phyloP scores from a whole-genome alignment of 2,329 filamentous ascomycete genomes.

The Leptographium radiaticola region DNA sequence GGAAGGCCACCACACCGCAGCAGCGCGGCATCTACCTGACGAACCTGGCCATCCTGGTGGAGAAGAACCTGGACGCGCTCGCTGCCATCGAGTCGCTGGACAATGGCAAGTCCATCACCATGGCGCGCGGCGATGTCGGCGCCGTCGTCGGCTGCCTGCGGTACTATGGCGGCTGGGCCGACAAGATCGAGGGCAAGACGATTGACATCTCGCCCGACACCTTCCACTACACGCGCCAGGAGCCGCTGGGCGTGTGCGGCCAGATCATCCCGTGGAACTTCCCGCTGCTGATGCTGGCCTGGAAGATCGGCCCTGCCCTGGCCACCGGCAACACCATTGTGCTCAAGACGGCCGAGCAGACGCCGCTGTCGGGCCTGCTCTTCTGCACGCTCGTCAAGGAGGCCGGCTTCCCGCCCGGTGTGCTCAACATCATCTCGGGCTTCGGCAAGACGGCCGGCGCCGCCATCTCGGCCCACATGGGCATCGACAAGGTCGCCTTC shows the following conservation, averaged over 20 bases:
- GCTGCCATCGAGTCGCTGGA: constrained; percentile 77
- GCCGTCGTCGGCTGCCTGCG: constrained; percentile 58
- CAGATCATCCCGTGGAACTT: constrained; percentile 91
- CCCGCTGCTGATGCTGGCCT: constrained; percentile 65
- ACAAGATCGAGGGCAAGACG: constrained; percentile 84
- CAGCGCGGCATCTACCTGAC: constrained; percentile 55
- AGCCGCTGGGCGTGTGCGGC: constrained; percentile 71
- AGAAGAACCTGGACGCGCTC: constrained; percentile 65
- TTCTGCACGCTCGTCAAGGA: constrained; percentile 55
- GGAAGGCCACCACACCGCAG: constrained; percentile 56
- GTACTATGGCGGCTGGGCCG: constrained; percentile 84
- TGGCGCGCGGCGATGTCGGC: constrained; percentile 63
- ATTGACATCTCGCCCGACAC: constrained; percentile 66
- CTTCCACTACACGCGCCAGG: constrained; percentile 71
- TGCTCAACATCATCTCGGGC: constrained; percentile 66
- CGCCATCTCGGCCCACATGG: constrained; percentile 63
- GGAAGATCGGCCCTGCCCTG: constrained; percentile 70
- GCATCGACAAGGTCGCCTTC: constrained; percentile 73
- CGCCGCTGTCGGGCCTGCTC: constrained; percentile 55
- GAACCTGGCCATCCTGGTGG: constrained; percentile 68
- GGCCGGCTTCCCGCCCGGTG: constrained; percentile 66
- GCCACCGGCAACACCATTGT: constrained; percentile 61
- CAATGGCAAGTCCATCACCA: constrained; percentile 69
- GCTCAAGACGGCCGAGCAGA: constrained; percentile 67
- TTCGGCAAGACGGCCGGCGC: constrained; percentile 69